phyloP scores from a whole-genome alignment of 2,329 filamentous ascomycete genomes.

The Fusarium sp. region DNA sequence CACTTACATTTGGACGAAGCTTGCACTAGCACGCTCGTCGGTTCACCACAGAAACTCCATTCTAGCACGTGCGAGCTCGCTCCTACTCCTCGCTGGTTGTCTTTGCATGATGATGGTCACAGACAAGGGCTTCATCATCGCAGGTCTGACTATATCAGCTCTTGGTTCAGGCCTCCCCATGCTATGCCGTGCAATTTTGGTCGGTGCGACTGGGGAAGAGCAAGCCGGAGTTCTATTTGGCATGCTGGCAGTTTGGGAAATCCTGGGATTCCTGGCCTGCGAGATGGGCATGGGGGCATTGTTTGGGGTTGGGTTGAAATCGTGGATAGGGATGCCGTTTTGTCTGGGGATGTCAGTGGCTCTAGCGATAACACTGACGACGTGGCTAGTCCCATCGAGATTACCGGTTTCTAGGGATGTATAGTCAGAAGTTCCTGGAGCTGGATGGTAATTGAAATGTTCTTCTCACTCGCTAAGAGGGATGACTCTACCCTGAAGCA shows the following conservation, averaged over 20 bases:
- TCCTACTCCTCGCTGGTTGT: slow-evolving; percentile 46
- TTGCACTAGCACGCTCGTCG: not conserved
- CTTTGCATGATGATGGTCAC: slow-evolving; percentile 45
- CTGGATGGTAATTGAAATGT: not conserved
- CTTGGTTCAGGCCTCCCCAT: slow-evolving; percentile 48
- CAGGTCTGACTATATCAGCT: slow-evolving; percentile 42
- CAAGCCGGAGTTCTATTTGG: slow-evolving; percentile 46
- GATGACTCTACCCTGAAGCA: slow-evolving; percentile 17
- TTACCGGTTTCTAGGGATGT: not conserved
- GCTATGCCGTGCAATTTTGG: slow-evolving; percentile 48
- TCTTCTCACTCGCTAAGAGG: not conserved
- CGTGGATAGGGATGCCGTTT: slow-evolving; percentile 48
- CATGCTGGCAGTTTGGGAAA: slow-evolving; percentile 46
- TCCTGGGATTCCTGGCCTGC: slow-evolving; percentile 43
- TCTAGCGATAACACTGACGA: slow-evolving; percentile 29
- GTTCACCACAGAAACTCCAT: slow-evolving; percentile 28
- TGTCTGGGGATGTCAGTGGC: slow-evolving; percentile 36
- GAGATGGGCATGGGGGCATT: slow-evolving; percentile 43
- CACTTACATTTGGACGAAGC: slow-evolving; percentile 27
- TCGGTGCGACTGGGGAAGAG: slow-evolving; percentile 29
- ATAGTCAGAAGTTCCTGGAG: not conserved
- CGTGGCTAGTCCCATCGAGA: slow-evolving; percentile 30
- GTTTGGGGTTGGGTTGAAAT: slow-evolving; percentile 45
- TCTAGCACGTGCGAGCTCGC: slow-evolving; percentile 41
- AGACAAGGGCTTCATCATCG: slow-evolving; percentile 37